Evolutionary conservation across 495 filamentous ascomycete species (phyloP).

Genomic region (Thermochaetoides thermophila): DNA sequence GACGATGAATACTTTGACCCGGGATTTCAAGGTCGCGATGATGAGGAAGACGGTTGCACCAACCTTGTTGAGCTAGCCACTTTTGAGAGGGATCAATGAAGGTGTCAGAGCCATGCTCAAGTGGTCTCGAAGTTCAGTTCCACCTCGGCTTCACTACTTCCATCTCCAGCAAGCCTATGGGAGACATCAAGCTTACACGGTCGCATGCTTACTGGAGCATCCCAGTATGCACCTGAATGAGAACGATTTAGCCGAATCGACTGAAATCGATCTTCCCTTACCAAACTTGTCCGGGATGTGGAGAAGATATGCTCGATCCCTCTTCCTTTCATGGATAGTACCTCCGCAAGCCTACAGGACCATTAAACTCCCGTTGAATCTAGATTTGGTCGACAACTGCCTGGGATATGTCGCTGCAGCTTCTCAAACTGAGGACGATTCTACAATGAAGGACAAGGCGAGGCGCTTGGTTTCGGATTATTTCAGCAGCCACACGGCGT

Average conservation of each 20-base stretch:
- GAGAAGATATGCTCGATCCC: neutral
- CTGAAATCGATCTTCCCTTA: conserved; percentile 1
- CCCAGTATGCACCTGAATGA: conserved; percentile 1
- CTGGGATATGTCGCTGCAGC: conserved; percentile 1
- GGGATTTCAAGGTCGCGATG: too few relatives aligned
- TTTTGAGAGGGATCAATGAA: neutral
- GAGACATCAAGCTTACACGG: neutral
- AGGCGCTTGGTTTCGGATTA: conserved; percentile 1
- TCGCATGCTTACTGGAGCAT: conserved; percentile 2
- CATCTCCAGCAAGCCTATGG: conserved; percentile 2
- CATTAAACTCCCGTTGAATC: neutral
- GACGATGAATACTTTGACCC: too few relatives aligned
- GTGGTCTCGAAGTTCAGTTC: neutral
- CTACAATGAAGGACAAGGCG: conserved; percentile 1
- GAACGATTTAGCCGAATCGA: neutral
- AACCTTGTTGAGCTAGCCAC: conserved; percentile 1
- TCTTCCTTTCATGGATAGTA: neutral
- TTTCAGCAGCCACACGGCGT: neutral
- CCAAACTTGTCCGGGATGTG: neutral
- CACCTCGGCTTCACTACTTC: neutral
- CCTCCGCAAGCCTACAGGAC: too few relatives aligned
- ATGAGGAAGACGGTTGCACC: neutral
- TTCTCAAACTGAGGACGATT: conserved; percentile 1
- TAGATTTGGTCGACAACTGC: neutral
- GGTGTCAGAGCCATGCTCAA: conserved; percentile 1